Percentiles rank a stretch among this genome's conserved stretches.
phyloP scores from a whole-genome alignment of 176 grass and related monocot genomes.

The Cocos nucifera region DNA sequence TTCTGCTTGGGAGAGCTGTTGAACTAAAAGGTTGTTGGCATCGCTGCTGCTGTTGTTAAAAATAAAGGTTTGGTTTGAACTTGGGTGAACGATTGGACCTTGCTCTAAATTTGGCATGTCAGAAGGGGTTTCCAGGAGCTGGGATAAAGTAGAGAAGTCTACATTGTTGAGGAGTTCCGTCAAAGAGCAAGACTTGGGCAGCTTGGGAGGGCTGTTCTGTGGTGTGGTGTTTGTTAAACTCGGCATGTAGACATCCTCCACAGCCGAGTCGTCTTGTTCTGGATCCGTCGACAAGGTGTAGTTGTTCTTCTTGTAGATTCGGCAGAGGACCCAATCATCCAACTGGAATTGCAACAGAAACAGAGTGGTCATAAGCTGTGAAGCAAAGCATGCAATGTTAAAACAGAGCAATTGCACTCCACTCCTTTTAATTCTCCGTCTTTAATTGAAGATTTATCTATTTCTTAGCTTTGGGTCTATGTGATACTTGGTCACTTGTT shows the following conservation, averaged over 20 bases:
- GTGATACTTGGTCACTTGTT: no score
- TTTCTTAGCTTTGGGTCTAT: no score
- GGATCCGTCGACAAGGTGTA: slow-evolving; percentile 10
- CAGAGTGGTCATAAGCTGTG: neutral
- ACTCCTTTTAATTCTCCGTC: no score
- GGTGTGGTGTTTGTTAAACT: neutral
- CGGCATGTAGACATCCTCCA: slow-evolving; percentile 22
- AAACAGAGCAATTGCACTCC: neutral
- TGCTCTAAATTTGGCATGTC: no score
- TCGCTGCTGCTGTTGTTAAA: neutral
- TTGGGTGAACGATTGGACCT: no score
- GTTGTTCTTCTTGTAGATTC: slow-evolving; percentile 19
- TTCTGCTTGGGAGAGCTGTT: neutral
- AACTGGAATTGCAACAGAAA: slow-evolving; percentile 3
- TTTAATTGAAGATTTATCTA: neutral
- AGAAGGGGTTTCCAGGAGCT: no score
- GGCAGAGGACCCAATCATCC: slow-evolving; percentile 23
- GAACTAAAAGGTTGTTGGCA: no score
- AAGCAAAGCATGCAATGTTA: neutral
- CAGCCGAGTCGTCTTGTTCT: slow-evolving; percentile 28
- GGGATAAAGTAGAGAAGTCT: slow-evolving; percentile 13
- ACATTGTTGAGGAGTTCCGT: slow-evolving; percentile 46
- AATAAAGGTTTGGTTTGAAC: neutral
- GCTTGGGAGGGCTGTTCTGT: neutral
- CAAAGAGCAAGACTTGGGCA: slow-evolving; percentile 36